Base-by-base conservation (phyloP, 257 asterid species). In the Solanum bulbocastanum region DNA sequence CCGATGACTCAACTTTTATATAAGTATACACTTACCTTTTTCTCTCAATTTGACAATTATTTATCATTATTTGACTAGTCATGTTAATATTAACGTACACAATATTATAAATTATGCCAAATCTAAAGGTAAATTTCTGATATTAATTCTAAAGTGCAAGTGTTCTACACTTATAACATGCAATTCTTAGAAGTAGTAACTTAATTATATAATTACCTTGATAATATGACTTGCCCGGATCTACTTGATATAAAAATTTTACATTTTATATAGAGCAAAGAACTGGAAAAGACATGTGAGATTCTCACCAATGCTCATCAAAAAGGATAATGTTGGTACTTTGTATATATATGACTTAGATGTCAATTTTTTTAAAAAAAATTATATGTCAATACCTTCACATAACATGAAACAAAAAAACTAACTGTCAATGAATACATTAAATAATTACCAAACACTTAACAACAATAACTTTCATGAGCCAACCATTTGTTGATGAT, bases 401-500 rank as follows among this genome's bases (percentile, higher is more conserved):
- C 65, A 6, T 56, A 52, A 20, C 65, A 18, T 20, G 65, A 56
- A 56, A 52, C 22, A 0, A 56, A 56, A 56, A 56, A 18, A 84
- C 40, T 86, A 66, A 52, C 5, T 66, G 27, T 86, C 87, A 6
- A 14, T 36, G 88, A 91, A 87, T 72, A 83, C 33, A 88, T 83
- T 86, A 86, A 88, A 87, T 15, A 4, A 89, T 58, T 39, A 12
- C 91, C 92, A 89, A 87, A 76, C 73, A 89, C 89, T 89, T 75
- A 90, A 88, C 76, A 82, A 87, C 22, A 46, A 87, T 30, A 87
- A 58, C 27, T 56, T 23, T 84, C 86, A 60, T 37, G 7, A 89
- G 74, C 91, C 93, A 91, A 84, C 86, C 91, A 91, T 86, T 88
- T 33, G 62, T 18, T 39, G 87, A 35, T 73, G 60, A 85, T 84